phyloP scores from a whole-genome alignment of 495 filamentous ascomycete species.

The Penicillium canariense region DNA sequence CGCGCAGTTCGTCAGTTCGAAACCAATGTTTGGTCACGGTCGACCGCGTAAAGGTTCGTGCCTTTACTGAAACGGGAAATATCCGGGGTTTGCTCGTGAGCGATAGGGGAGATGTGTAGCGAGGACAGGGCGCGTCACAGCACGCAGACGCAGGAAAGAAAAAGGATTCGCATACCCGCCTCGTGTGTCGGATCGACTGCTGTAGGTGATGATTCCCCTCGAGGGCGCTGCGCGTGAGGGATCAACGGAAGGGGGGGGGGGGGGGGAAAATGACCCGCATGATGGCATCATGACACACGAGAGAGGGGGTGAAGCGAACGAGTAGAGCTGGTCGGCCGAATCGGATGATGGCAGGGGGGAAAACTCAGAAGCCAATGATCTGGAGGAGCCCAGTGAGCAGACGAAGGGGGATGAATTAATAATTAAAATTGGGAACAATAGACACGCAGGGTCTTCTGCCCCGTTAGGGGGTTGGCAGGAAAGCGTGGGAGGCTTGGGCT shows the following conservation, averaged over 20 bases:
- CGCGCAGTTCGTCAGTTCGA: too few relatives aligned
- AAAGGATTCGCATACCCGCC: not conserved
- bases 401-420: not conserved
- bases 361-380: conserved; percentile 3
- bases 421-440: not conserved
- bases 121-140: not conserved
- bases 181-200: conserved; percentile 4
- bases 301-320: not conserved
- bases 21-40: too few relatives aligned
- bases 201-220: not conserved
- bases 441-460: conserved; percentile 5
- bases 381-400: not conserved
- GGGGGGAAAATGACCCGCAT: conserved; percentile 14
- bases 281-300: conserved; percentile 15
- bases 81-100: not conserved
- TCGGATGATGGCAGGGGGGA: conserved; percentile 6
- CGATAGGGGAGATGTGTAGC: conserved; percentile 14
- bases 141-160: not conserved
- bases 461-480: not conserved
- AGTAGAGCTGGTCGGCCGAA: conserved; percentile 4
- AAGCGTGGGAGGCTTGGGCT: not conserved
- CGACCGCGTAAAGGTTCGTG: conserved; percentile 16
- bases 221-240: conserved; percentile 7
- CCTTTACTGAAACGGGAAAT: conserved; percentile 5
- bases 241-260: conserved; percentile 2